Base-by-base conservation (phyloP, 1,284 basidiomycete species). In the Trichosporon asahii region DNA sequence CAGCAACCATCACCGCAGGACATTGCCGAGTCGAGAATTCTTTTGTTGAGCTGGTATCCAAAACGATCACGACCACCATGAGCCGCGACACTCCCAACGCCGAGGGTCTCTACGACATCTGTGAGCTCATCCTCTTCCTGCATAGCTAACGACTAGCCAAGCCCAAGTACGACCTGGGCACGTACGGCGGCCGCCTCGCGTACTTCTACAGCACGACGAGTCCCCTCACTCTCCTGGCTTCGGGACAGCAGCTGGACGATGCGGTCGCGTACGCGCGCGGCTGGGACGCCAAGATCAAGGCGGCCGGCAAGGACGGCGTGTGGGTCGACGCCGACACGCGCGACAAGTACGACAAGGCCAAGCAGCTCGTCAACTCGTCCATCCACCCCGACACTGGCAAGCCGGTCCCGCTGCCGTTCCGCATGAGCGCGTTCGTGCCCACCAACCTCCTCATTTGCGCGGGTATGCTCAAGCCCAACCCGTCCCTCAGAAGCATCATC, bases 181-280 rank as follows among this genome's bases (percentile, higher is more conserved):
- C 78, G 31, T 81, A 81, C 70, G 82, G 74, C 33, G 86, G 86
- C n/a, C 83, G 86, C 25, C 76, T 87, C 7, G 69, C 76, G 8
- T 85, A 87, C 76, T 87, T 87, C 75, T 85, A 86, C 74, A 82
- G 80, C 4, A 84, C 85, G 60, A 87, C 86, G 0, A 86, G 85
- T 2, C 86, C 86, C 0, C 76, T 87, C 18, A 87, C 86, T 5
- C 81, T 87, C 25, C 79, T 87, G 61, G 85, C 85, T 0, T 83
- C 84, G 5, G 71, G 78, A 0, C 31, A 71, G n/a, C 71, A 84
- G 70, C 79, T 86, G 23, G 68, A 72, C 21, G 77, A 79, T 60
- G 85, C 85, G 4, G 78, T 77, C 66, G 69, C 78, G 33, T 83
- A 76, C 74, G 57, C 29, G 29, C 57, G 57, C 29, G 29, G 29